Evolutionary conservation across 1,284 basidiomycete species (phyloP).

Genomic region (Marasmius tenuissimus): DNA sequence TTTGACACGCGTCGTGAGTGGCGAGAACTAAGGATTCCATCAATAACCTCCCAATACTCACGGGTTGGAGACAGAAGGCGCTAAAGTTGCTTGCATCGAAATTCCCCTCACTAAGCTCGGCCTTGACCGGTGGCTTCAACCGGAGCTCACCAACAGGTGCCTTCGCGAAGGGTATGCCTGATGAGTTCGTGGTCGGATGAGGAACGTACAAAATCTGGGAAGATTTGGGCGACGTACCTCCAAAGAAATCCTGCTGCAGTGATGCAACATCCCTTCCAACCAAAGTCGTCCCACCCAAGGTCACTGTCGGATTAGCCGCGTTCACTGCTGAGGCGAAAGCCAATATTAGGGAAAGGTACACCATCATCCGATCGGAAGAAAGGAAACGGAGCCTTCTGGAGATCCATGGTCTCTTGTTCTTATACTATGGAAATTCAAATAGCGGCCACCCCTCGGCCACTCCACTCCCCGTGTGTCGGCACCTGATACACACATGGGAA

Average conservation of each 20-base stretch:
- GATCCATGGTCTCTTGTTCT: no score
- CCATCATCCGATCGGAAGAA: neutral
- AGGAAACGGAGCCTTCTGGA: no score
- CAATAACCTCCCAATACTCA: constrained; percentile 13
- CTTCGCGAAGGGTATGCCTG: constrained; percentile 17
- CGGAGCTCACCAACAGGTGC: constrained; percentile 13
- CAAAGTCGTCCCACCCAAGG: constrained; percentile 15
- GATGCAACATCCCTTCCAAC: constrained; percentile 12
- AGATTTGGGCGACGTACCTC: constrained; percentile 9
- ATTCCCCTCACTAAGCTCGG: constrained; percentile 18
- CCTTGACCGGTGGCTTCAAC: constrained; percentile 9
- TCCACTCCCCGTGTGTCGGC: no score
- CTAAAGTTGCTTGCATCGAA: constrained; percentile 42
- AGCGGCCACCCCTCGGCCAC: no score
- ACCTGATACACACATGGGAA: no score
- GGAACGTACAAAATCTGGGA: neutral
- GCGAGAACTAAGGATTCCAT: neutral
- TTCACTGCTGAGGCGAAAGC: neutral
- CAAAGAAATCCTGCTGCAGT: constrained; percentile 17
- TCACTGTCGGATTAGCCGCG: constrained; percentile 12
- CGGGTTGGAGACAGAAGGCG: constrained; percentile 35
- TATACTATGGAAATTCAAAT: no score
- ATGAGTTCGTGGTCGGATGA: neutral
- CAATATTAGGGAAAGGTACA: neutral
- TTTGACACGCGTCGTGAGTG: neutral